phyloP scores from a whole-genome alignment of 345 rosid genomes.

The Corchorus olitorius region DNA sequence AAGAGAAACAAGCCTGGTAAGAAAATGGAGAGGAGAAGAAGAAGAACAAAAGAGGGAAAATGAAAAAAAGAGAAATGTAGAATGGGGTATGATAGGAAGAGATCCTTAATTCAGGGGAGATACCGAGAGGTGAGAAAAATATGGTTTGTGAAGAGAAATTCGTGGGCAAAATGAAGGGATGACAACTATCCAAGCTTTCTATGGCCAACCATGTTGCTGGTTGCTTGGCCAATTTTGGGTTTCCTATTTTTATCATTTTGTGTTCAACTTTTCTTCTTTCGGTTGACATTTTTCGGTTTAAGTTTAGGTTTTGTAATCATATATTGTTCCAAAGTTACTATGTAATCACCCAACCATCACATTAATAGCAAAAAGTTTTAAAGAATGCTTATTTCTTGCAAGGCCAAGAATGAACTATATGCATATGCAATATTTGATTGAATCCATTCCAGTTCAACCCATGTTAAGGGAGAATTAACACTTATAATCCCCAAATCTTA shows the following conservation, averaged over 20 bases:
- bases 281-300: not conserved
- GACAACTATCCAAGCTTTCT: conserved; percentile 30
- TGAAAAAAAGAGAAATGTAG: conserved; percentile 32
- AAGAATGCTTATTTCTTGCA: not conserved
- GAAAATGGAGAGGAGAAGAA: conserved; percentile 30
- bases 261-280: not conserved
- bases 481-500: too few species aligned
- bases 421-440: not conserved
- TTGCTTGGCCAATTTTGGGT: not conserved
- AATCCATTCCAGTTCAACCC: not conserved
- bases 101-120: conserved; percentile 59
- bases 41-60: conserved; percentile 25
- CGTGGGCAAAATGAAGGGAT: conserved; percentile 43
- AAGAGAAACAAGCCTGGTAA: conserved; percentile 29
- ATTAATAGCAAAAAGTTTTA: not conserved
- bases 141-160: conserved; percentile 40
- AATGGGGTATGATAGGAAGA: conserved; percentile 26
- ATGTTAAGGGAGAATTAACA: too few species aligned
- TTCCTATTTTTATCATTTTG: conserved; percentile 5
- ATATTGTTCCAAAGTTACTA: not conserved
- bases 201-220: conserved; percentile 16
- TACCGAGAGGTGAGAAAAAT: conserved; percentile 30
- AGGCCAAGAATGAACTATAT: not conserved
- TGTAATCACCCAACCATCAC: not conserved
- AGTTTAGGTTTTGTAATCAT: not conserved